Evolutionary conservation across 345 rosid species (phyloP).

Genomic region (Syzygium aromaticum): DNA sequence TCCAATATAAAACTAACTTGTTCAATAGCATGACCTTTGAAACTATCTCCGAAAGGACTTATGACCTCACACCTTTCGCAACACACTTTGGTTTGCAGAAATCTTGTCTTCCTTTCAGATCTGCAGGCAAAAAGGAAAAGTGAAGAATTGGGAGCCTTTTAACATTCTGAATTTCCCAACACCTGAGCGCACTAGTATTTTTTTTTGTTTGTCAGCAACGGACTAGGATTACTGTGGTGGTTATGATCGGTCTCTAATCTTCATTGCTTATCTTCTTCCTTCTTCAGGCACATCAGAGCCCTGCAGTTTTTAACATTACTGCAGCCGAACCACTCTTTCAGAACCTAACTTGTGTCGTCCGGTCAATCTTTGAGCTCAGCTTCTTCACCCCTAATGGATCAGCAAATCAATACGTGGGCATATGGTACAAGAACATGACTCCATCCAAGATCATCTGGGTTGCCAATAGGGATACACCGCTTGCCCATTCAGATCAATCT

Average conservation of each 20-base stretch:
- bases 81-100: neutral
- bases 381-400: neutral
- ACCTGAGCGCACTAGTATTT: neutral
- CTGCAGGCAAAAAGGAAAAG: neutral
- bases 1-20: neutral
- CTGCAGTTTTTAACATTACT: neutral
- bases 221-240: neutral
- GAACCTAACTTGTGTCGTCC: neutral
- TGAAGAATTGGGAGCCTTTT: neutral
- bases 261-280: neutral
- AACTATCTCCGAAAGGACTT: neutral
- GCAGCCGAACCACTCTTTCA: neutral
- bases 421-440: neutral
- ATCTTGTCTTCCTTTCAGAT: neutral
- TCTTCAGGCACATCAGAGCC: neutral
- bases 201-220: neutral
- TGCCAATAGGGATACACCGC: neutral
- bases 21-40: neutral
- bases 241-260: neutral
- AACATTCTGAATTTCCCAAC: neutral
- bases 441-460: neutral
- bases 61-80: neutral
- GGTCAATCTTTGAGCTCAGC: neutral
- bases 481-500: conserved; percentile 5
- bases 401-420: neutral